phyloP scores from a whole-genome alignment of 1,139 yeast genomes.

The Ogataea hybrid region DNA sequence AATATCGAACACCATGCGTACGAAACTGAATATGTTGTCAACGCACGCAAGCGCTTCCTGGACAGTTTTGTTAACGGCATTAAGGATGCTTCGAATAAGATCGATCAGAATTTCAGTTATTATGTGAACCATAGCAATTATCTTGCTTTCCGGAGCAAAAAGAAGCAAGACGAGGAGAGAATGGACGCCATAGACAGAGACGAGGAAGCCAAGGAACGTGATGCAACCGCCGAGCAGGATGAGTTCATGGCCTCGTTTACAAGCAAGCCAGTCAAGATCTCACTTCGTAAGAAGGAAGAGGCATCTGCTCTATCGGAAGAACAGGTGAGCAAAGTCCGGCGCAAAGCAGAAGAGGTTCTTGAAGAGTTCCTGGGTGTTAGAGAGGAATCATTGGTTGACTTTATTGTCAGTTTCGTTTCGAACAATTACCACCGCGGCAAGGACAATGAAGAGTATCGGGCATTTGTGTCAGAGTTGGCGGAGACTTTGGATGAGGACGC shows the following conservation, averaged over 20 bases:
- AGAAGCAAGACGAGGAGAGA: constrained; percentile 37
- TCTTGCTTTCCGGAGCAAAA: constrained; percentile 35
- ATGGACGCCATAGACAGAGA: constrained; percentile 35
- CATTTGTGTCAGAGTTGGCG: constrained; percentile 42
- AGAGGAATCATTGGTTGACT: constrained; percentile 49
- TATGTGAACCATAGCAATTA: constrained; percentile 41
- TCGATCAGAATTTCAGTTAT: constrained; percentile 34
- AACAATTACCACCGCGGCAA: constrained; percentile 28
- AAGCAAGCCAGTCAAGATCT: constrained; percentile 22
- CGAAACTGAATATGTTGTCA: constrained; percentile 18
- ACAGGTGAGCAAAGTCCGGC: constrained; percentile 8
- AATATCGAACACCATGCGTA: constrained; percentile 25
- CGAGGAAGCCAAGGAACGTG: constrained; percentile 28
- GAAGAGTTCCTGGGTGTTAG: constrained; percentile 52
- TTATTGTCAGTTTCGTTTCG: constrained; percentile 39
- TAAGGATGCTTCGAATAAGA: constrained; percentile 26
- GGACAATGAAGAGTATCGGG: constrained; percentile 34
- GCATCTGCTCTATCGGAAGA: background rate
- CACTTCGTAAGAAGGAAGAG: constrained; percentile 16
- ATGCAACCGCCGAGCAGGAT: constrained; percentile 20
- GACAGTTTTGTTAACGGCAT: constrained; percentile 28
- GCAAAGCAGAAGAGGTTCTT: constrained; percentile 40
- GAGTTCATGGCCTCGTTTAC: constrained; percentile 26
- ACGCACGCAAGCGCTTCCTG: constrained; percentile 36
- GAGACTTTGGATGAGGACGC: constrained; percentile 62